Percentiles rank a stretch among this genome's conserved stretches.
These are phyloP conservation scores for Zygosaccharomyces rouxii DNA, from an alignment of 805 yeast species.

Conservation along the genomic window DNA sequence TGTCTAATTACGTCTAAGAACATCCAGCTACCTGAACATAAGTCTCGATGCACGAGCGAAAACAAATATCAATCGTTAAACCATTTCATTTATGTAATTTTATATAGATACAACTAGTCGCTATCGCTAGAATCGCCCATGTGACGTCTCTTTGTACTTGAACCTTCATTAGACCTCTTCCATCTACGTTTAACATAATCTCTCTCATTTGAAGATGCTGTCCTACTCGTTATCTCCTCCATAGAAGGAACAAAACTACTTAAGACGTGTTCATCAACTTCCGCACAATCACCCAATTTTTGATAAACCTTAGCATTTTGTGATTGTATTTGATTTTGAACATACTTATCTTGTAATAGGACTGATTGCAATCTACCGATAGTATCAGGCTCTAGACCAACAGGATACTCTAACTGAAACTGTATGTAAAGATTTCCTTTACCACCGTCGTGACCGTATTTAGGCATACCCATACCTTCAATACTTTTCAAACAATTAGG, in stretches of 20 bases:
- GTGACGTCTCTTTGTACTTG: constrained; percentile 1
- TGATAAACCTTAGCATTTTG: constrained; percentile 12
- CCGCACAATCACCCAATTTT: constrained; percentile 19
- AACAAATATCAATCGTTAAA: neutral
- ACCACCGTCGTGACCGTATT: constrained; percentile 20
- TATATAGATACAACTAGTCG: constrained; percentile 1
- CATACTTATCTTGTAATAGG: constrained; percentile 18
- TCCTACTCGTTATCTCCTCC: constrained; percentile 4
- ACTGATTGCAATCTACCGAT: constrained; percentile 15
- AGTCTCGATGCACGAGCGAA: no score
- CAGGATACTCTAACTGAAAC: constrained; percentile 57
- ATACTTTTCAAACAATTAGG: constrained; percentile 44
- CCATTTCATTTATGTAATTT: neutral
- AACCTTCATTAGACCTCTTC: neutral
- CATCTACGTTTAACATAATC: constrained; percentile 3
- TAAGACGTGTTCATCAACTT: constrained; percentile 26
- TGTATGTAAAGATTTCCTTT: constrained; percentile 56
- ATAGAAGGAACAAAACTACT: constrained; percentile 15
- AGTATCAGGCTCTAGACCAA: constrained; percentile 19
- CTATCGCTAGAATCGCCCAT: constrained; percentile 1
- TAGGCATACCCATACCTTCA: constrained; percentile 57
- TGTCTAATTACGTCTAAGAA: no score
- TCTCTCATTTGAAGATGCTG: neutral
- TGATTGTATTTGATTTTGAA: constrained; percentile 13
- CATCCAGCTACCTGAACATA: no score